These are phyloP conservation scores for Sporopachydermia quercuum DNA, from an alignment of 805 yeast genomes.

Conservation along the genomic window DNA sequence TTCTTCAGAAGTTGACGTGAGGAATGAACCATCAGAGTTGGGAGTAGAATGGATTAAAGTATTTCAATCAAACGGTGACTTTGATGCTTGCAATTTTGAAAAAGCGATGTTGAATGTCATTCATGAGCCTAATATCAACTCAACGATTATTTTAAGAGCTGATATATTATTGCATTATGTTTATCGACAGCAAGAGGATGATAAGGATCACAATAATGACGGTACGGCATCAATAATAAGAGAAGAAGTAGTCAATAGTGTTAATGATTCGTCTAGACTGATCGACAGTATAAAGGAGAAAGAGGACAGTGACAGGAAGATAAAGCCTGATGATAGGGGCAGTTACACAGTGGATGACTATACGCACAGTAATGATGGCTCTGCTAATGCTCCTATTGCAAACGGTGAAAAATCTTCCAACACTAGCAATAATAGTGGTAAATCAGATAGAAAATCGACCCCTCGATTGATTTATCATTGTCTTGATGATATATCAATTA, in stretches of 20 bases:
- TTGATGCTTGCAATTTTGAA: conserved; percentile 42
- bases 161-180: conserved; percentile 38
- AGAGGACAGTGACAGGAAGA: not conserved
- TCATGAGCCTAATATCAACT: conserved; percentile 77
- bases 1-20: conserved; percentile 19
- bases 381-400: not conserved
- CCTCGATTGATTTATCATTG: not conserved
- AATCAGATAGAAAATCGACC: not conserved
- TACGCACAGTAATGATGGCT: not conserved
- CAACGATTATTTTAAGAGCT: conserved; percentile 80
- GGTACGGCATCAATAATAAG: conserved; percentile 7
- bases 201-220: no score
- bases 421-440: not conserved
- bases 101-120: conserved; percentile 69
- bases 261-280: not conserved
- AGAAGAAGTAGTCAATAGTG: not conserved
- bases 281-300: not conserved
- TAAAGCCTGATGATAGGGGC: not conserved
- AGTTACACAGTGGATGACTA: not conserved
- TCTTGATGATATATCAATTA: conserved; percentile 29
- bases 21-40: conserved; percentile 26
- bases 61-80: conserved; percentile 33
- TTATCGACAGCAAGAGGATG: conserved; percentile 1
- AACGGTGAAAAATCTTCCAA: not conserved
- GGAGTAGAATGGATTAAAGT: conserved; percentile 54